Conservation (phyloP, 441 rosid genomes). For the Pelargonium citronellum region DNA sequence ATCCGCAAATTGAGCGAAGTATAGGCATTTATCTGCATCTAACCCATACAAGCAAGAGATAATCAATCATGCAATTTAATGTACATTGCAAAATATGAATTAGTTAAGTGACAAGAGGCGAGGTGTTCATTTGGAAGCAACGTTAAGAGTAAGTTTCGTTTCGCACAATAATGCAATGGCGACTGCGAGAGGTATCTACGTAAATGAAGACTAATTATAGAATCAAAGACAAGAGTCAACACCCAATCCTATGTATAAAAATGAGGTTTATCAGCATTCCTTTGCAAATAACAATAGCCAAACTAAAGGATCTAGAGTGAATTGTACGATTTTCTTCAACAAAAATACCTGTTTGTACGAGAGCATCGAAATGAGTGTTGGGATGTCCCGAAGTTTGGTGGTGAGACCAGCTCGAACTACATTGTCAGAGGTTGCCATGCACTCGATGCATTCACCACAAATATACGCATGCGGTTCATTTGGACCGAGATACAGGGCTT, state of each 20-base stretch:
- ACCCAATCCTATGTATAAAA: no score
- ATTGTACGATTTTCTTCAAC: neutral
- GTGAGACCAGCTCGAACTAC: conserved; percentile 85
- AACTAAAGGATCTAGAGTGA: neutral
- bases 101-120: neutral
- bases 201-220: neutral
- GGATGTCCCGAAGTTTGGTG: conserved; percentile 57
- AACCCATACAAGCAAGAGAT: no score
- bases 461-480: conserved; percentile 77
- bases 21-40: no score
- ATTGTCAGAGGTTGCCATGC: conserved; percentile 87
- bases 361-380: conserved; percentile 74
- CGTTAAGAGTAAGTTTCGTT: neutral
- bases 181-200: neutral
- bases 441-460: conserved; percentile 67
- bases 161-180: neutral
- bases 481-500: conserved; percentile 71
- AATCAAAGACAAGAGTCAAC: neutral
- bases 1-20: no score
- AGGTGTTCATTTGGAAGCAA: neutral
- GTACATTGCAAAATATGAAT: neutral
- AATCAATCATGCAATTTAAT: no score
- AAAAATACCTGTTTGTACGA: conserved; percentile 58
- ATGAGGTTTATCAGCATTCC: neutral
- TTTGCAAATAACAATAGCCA: neutral